phyloP scores from a whole-genome alignment of 352 stramenopile species.

The Phytophthora syringae region DNA sequence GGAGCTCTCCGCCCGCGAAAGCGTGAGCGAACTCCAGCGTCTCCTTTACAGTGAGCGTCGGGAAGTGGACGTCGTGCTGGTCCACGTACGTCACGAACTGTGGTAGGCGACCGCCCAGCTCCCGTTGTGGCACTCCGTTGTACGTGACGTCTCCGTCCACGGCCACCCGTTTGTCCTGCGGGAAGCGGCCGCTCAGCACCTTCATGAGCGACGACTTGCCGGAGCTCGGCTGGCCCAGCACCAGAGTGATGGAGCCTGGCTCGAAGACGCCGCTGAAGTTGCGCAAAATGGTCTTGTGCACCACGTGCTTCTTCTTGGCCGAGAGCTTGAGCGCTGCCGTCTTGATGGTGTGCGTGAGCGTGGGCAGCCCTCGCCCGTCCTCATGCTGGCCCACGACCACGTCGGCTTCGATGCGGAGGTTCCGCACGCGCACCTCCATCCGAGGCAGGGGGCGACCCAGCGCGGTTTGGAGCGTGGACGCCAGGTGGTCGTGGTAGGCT shows the following conservation, averaged over 20 bases:
- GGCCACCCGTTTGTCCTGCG: conserved; percentile 24
- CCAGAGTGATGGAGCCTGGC: conserved; percentile 30
- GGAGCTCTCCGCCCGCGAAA: conserved; percentile 43
- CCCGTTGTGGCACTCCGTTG: conserved; percentile 31
- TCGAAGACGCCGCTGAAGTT: conserved; percentile 34
- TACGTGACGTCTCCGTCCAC: conserved; percentile 40
- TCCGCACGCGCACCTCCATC: conserved; percentile 40
- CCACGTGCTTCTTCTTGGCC: conserved; percentile 36
- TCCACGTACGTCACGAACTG: conserved; percentile 60
- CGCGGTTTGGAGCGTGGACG: conserved; percentile 34
- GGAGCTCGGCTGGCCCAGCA: conserved; percentile 29
- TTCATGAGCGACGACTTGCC: conserved; percentile 40
- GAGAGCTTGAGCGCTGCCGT: conserved; percentile 27
- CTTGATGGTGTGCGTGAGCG: conserved; percentile 39
- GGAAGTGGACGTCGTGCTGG: conserved; percentile 55
- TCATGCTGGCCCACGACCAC: conserved; percentile 29
- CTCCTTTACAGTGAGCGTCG: conserved; percentile 75
- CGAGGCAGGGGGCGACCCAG: conserved; percentile 36
- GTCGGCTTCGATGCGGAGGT: conserved; percentile 38
- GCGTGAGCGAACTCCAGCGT: conserved; percentile 66
- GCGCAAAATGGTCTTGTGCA: conserved; percentile 43
- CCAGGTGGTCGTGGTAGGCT: conserved; percentile 37
- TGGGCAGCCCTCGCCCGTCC: conserved; percentile 43
- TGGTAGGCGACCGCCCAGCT: conserved; percentile 35
- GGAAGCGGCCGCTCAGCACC: conserved; percentile 40